phyloP scores from a whole-genome alignment of 768 basidiomycete species.

The Tricholoma sp. region DNA sequence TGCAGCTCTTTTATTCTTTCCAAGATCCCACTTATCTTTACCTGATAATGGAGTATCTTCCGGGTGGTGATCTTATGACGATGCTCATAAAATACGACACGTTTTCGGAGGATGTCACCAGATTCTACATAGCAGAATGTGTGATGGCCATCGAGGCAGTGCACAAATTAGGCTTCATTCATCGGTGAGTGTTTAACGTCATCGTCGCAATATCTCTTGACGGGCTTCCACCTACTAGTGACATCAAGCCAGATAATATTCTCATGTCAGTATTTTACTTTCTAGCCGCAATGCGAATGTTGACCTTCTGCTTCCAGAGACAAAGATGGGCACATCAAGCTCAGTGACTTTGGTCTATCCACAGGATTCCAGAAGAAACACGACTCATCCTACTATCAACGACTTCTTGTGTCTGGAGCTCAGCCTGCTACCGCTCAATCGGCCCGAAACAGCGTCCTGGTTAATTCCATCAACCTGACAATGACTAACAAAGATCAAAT shows the following conservation, averaged over 20 bases:
- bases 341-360: conserved; percentile 97
- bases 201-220: not conserved
- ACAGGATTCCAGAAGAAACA: conserved; percentile 99
- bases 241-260: conserved; percentile 98
- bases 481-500: conserved; percentile 93
- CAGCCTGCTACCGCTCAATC: conserved; percentile 39
- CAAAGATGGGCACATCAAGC: conserved; percentile 93
- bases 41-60: conserved; percentile 98
- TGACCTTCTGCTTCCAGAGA: conserved; percentile 40
- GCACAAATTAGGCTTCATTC: conserved; percentile 95
- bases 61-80: conserved; percentile 98
- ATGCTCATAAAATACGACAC: conserved; percentile 99
- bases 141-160: conserved; percentile 97
- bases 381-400: conserved; percentile 93
- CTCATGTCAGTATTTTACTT: conserved; percentile 47
- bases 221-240: conserved; percentile 44
- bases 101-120: conserved; percentile 95
- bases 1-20: conserved; percentile 97
- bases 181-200: conserved; percentile 60
- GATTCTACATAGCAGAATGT: conserved; percentile 99
- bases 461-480: conserved; percentile 94
- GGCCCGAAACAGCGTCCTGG: conserved; percentile 91
- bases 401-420: conserved; percentile 65
- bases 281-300: not conserved
- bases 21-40: conserved; percentile 91